Base-by-base conservation (phyloP, 805 yeast genomes). In the Ogataea thermomethanolica region DNA sequence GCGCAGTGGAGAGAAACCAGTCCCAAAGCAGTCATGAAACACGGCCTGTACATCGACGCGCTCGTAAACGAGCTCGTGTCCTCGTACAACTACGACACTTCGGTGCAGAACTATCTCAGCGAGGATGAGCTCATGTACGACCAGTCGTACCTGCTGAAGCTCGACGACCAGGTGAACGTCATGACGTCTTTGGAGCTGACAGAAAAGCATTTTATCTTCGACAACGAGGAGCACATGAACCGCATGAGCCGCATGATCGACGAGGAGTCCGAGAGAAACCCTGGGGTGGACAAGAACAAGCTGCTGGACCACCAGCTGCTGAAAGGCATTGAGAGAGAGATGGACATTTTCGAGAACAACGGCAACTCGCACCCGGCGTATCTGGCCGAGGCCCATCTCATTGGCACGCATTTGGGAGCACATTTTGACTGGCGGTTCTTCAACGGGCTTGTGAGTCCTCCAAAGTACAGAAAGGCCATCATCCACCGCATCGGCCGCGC, bases 381-480 rank as follows among this genome's bases (percentile, higher is more conserved):
- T 50, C 64, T 70, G 44, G 56, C 61, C 37, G 76, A 71, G 50
- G 67, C 73, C 5, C 36, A 49, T 24, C 20, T 47, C 41, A 45
- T 38, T 15, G 27, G 33, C 11, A 51, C 52, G 6, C 35, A 15
- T 3, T 37, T 25, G 14, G 70, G 70, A 4, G 44, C 46, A 22
- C 81, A 76, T 53, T 71, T 72, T 46, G 82, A 78, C 51, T 71
- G 74, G 70, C 59, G 79, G 35, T 77, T 76, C 46, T 76, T 74
- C 61, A 69, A 68, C 41, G 77, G 74, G 51, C 61, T 62, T 45
- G 54, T 59, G 54, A 64, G 58, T 44, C 70, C 75, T 24, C 70
- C 56, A 46, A 57, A 45, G 54, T 67, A 67, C 34, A 62, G 62
- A 33, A 66, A 62, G 29, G 61, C 64, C 3, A 49, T 66, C 1